phyloP scores from a whole-genome alignment of 2,329 filamentous ascomycete species.

The Calonectria hongkongensis region DNA sequence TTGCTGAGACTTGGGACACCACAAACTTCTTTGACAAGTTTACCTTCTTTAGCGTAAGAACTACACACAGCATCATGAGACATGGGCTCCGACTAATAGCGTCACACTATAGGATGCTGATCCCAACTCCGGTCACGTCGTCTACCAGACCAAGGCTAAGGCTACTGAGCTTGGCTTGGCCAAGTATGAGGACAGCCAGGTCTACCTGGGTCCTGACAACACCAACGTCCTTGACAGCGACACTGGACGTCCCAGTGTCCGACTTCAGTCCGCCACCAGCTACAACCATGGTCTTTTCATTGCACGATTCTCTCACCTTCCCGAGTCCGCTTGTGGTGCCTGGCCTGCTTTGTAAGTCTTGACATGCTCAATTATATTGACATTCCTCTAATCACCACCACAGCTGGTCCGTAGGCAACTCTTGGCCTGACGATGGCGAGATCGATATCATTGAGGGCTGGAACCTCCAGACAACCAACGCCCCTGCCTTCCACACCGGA shows the following conservation, averaged over 20 bases:
- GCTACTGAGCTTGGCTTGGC: slow-evolving; percentile 61
- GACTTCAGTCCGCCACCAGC: slow-evolving; percentile 76
- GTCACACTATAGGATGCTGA: slow-evolving; percentile 63
- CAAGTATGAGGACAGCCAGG: slow-evolving; percentile 56
- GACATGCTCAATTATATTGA: no score
- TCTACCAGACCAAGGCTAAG: slow-evolving; percentile 65
- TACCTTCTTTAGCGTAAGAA: slow-evolving; percentile 62
- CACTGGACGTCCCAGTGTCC: slow-evolving; percentile 73
- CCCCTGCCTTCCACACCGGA: slow-evolving; percentile 76
- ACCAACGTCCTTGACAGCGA: slow-evolving; percentile 48
- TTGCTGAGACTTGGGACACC: slow-evolving; percentile 63
- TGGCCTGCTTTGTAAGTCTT: slow-evolving; percentile 80
- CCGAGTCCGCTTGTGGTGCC: slow-evolving; percentile 77
- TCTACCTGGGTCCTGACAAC: slow-evolving; percentile 64
- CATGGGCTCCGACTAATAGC: slow-evolving; percentile 41
- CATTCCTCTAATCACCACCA: background rate
- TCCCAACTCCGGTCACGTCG: slow-evolving; percentile 79
- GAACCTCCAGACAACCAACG: slow-evolving; percentile 72
- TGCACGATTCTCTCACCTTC: slow-evolving; percentile 81
- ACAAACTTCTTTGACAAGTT: slow-evolving; percentile 71
- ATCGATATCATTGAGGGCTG: slow-evolving; percentile 82
- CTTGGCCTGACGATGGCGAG: slow-evolving; percentile 79
- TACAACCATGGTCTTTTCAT: slow-evolving; percentile 83
- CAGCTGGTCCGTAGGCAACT: slow-evolving; percentile 69
- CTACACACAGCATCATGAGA: background rate